A percentile compares a stretch with the other conserved stretches of the same genome.
These are phyloP conservation scores for Vigna trinervia DNA, from an alignment of 306 rosid genomes.

Conservation along the genomic window DNA sequence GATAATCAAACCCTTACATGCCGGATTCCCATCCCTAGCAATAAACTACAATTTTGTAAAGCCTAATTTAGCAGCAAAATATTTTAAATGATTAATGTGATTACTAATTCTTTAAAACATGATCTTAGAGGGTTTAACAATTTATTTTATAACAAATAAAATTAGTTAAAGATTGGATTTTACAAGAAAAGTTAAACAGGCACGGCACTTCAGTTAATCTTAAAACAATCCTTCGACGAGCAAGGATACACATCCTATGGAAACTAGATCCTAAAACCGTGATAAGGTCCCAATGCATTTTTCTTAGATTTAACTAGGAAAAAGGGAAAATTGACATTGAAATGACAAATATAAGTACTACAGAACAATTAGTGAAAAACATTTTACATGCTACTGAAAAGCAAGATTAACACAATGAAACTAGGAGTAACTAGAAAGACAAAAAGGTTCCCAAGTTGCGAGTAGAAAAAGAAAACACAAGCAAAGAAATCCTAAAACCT, in stretches of 20 bases:
- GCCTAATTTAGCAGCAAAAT: background rate
- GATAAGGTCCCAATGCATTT: background rate
- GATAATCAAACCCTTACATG: too few relatives aligned
- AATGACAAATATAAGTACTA: background rate
- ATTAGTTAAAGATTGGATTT: background rate
- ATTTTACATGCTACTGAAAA: background rate
- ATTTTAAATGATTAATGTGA: background rate
- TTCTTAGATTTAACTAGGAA: constrained; percentile 5
- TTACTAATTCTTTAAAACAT: background rate
- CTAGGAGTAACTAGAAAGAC: background rate
- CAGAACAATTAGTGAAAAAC: constrained; percentile 10
- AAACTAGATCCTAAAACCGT: background rate
- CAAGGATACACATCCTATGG: background rate
- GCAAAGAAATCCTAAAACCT: constrained; percentile 14
- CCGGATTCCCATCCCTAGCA: too few relatives aligned
- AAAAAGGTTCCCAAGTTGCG: constrained; percentile 8
- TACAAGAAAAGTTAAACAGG: background rate
- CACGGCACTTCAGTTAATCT: background rate
- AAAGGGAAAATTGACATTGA: constrained; percentile 6
- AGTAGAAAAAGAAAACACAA: background rate
- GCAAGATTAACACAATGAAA: background rate
- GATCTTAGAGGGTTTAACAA: background rate
- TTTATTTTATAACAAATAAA: background rate
- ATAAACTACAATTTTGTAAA: background rate
- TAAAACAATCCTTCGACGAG: background rate